Percentiles rank a stretch among this genome's conserved stretches.
Evolutionary conservation across 1,284 basidiomycete species (phyloP).

Genomic region (Cutaneotrichosporon sp.): DNA sequence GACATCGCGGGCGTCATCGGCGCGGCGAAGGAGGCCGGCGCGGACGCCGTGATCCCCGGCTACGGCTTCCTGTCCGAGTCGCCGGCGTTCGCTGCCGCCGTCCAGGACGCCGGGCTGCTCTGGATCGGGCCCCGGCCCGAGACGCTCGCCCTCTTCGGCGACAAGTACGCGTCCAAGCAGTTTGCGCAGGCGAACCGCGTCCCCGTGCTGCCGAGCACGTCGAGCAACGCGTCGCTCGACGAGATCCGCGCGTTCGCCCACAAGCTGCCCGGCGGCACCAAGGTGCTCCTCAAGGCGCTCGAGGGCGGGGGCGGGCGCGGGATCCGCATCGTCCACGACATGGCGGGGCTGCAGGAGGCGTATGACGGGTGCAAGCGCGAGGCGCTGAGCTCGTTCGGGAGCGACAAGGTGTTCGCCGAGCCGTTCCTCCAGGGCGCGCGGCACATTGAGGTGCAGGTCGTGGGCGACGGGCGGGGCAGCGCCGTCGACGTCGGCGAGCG

Average conservation of each 20-base stretch:
- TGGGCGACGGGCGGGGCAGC: conserved; percentile 22
- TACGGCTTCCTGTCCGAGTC: conserved; percentile 88
- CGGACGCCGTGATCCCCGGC: conserved; percentile 53
- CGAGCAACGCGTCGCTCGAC: conserved; percentile 15
- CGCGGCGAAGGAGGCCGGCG: conserved; percentile 13
- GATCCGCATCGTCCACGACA: conserved; percentile 61
- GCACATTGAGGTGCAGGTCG: conserved; percentile 86
- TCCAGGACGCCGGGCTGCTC: conserved; percentile 60
- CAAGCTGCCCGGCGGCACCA: conserved; percentile 33
- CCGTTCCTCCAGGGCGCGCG: conserved; percentile 79
- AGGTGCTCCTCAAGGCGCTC: conserved; percentile 67
- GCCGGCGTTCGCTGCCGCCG: conserved; percentile 59
- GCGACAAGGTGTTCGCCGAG: conserved; percentile 83
- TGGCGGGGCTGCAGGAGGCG: conserved; percentile 62
- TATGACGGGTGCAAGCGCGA: conserved; percentile 82
- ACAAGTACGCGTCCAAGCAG: conserved; percentile 67
- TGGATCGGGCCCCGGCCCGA: conserved; percentile 66
- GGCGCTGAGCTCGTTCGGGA: conserved; percentile 78
- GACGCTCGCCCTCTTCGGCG: conserved; percentile 63
- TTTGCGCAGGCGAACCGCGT: conserved; percentile 89
- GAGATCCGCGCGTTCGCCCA: conserved; percentile 22
- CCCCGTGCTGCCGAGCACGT: conserved; percentile 21
- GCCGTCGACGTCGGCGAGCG: conserved; percentile 22
- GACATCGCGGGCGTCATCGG: conserved; percentile 16
- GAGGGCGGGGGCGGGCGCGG: conserved; percentile 75